Conservation (phyloP, 768 basidiomycete species). For the Suillus alpinus region DNA sequence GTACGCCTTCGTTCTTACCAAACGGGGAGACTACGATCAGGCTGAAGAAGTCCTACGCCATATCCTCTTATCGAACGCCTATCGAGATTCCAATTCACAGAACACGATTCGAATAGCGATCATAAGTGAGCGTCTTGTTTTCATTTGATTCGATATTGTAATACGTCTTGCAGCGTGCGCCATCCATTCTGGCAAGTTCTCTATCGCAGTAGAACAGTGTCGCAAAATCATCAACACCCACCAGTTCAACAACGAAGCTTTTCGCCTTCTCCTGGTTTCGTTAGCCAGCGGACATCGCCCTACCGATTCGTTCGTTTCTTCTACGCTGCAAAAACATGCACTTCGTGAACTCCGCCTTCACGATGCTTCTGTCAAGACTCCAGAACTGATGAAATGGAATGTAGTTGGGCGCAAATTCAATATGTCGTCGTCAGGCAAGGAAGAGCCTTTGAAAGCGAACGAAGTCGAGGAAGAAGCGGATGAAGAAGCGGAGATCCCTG, state of each 20-base stretch:
- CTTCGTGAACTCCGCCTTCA: conserved; percentile 74
- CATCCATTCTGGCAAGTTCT: conserved; percentile 52
- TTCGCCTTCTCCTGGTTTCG: conserved; percentile 71
- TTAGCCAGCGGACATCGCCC: conserved; percentile 69
- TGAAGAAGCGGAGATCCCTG: conserved; percentile 20
- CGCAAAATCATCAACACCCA: conserved; percentile 71
- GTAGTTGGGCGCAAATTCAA: conserved; percentile 55
- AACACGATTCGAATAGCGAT: conserved; percentile 74
- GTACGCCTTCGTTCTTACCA: conserved; percentile 75
- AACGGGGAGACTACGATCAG: conserved; percentile 56
- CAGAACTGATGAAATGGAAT: conserved; percentile 64
- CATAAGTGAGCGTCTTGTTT: conserved; percentile 52
- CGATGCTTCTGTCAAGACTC: conserved; percentile 63
- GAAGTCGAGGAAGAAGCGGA: conserved; percentile 35
- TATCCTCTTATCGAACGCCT: conserved; percentile 71
- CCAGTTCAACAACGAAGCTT: conserved; percentile 86
- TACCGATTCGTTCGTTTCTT: conserved; percentile 73
- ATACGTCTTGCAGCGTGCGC: conserved; percentile 59
- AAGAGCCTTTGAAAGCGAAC: conserved; percentile 18
- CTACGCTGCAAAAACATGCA: conserved; percentile 80
- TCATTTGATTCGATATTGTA: background rate
- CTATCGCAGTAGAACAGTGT: conserved; percentile 66
- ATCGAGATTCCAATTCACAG: conserved; percentile 56
- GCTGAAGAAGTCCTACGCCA: conserved; percentile 79
- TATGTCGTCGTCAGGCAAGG: conserved; percentile 38